A percentile compares a stretch with the other conserved stretches of the same genome.
Evolutionary conservation across 2,329 filamentous ascomycete species (phyloP).

Genomic region (Fusarium sp.): DNA sequence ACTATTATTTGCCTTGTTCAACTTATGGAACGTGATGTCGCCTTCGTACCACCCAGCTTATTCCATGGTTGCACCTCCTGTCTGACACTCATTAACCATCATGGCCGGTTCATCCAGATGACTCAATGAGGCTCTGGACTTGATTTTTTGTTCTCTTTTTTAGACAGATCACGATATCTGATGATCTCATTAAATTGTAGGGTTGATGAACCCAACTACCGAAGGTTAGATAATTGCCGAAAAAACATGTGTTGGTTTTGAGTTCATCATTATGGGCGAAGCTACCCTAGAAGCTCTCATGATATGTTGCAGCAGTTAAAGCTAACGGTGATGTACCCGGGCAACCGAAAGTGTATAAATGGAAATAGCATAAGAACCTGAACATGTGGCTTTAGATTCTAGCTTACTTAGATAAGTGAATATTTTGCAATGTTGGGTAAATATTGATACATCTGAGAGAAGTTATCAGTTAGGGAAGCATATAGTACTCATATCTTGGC

Average conservation of each 20-base stretch:
- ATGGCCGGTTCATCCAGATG: no score
- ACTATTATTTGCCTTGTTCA: no score
- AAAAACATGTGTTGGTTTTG: neutral
- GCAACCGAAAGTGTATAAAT: neutral
- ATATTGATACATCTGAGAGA: neutral
- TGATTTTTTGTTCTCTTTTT: neutral
- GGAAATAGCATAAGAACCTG: neutral
- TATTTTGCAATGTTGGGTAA: neutral
- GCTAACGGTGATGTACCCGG: neutral
- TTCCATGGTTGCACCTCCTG: no score
- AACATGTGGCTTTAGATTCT: neutral
- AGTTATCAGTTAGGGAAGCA: neutral
- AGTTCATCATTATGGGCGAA: neutral
- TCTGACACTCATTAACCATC: no score
- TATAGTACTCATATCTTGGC: neutral
- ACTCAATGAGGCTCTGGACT: neutral
- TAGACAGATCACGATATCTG: neutral
- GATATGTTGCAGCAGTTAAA: neutral
- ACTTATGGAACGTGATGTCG: neutral
- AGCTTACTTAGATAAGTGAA: neutral
- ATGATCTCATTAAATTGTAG: neutral
- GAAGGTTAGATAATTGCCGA: neutral
- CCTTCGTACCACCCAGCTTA: neutral
- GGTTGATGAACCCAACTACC: neutral
- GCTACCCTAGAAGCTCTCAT: constrained; percentile 7